Percentiles rank a stretch among this genome's conserved stretches.
These are phyloP conservation scores for Pichia cephalocereana DNA, from an alignment of 805 yeast genomes.

Conservation along the genomic window DNA sequence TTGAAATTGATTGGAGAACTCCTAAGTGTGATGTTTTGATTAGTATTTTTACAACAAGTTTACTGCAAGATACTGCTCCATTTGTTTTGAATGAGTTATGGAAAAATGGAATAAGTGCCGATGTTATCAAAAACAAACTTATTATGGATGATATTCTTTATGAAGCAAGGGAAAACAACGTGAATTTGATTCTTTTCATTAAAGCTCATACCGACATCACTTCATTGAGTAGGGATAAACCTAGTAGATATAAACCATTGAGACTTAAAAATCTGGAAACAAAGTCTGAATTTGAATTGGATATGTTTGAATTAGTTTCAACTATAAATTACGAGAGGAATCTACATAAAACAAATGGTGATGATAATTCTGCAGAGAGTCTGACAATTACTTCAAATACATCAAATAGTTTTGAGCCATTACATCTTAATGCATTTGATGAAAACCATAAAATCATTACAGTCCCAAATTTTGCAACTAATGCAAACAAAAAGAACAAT, in stretches of 20 bases:
- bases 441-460: slow-evolving; percentile 46
- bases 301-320: slow-evolving; percentile 53
- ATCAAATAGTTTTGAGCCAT: not conserved
- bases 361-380: slow-evolving; percentile 5
- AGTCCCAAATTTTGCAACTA: slow-evolving; percentile 73
- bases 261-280: slow-evolving; percentile 56
- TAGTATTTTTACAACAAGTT: slow-evolving; percentile 51
- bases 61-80: slow-evolving; percentile 52
- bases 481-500: slow-evolving; percentile 65
- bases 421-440: not conserved
- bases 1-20: slow-evolving; percentile 34
- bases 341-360: slow-evolving; percentile 5
- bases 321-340: slow-evolving; percentile 25
- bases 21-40: slow-evolving; percentile 77
- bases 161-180: slow-evolving; percentile 60
- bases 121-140: slow-evolving; percentile 38
- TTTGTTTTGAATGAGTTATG: slow-evolving; percentile 59
- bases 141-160: slow-evolving; percentile 56
- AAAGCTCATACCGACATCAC: slow-evolving; percentile 47
- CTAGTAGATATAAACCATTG: slow-evolving; percentile 64
- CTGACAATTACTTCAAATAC: not conserved
- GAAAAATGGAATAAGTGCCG: slow-evolving; percentile 74
- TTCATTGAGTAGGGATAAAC: slow-evolving; percentile 16
- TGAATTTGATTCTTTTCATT: slow-evolving; percentile 67
- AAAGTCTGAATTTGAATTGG: slow-evolving; percentile 62